Base-by-base conservation (phyloP, 805 yeast species). In the Candida boleticola region DNA sequence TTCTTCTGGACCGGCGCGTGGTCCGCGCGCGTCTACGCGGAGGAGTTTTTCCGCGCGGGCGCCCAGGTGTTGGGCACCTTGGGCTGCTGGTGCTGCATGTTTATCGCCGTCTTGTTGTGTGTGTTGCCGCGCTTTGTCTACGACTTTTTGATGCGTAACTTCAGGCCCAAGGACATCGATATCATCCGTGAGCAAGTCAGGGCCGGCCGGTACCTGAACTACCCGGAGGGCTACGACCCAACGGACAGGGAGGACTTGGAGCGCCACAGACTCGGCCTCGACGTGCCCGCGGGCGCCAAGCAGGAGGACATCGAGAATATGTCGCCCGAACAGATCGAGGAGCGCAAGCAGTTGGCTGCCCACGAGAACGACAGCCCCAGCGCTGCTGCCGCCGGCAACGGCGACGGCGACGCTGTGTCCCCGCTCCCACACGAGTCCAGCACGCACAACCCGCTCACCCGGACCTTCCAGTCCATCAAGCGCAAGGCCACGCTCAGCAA, bases 1-100 rank as follows among this genome's bases (percentile, higher is more conserved):
- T 83, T 74, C 51, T 76, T 80, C 56, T 86, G 95, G 95, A 78
- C 87, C 3, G 90, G 92, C n/a, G 77, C 81, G 18, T 86, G 90
- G 83, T 76, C 89, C 23, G 62, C 79, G 3, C 60, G 74, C 21
- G 47, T 63, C 2, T 61, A 66, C 42, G 73, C 86, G 6, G 71
- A 68, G 9, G 85, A 80, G 52, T 82, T 82, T 51, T 86, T 79
- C 61, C 71, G 74, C 44, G 78, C 84, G 19, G 93, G 85, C 2
- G 59, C 79, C 2, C 79, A 81, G 52, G 71, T 74, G 26, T 80
- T 80, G 50, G 88, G 89, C 16, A 63, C 82, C 4, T 66, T 74
- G 26, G 55, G 76, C 4, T 82, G 80, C 56, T 86, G 95, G 95
- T 78, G 82, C 34, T 68, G 75, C 44, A 59, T 77, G 13, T 72